Percentiles rank a stretch among this genome's conserved stretches.
Conservation (phyloP, 2,329 filamentous ascomycete genomes). For the Penicillium sp. region DNA sequence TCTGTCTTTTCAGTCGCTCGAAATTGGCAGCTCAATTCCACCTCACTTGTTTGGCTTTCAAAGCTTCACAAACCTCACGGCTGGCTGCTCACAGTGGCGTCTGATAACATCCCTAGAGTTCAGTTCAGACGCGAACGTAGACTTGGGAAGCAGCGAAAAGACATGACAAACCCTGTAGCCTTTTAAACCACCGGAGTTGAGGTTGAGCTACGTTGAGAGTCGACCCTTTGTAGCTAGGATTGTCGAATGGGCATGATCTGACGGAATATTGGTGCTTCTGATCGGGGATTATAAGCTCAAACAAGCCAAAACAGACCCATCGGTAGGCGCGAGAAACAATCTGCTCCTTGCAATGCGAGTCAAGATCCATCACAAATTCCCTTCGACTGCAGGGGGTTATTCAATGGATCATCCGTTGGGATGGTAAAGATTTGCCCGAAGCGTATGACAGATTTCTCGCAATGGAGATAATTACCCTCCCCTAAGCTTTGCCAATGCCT, state of each 20-base stretch:
- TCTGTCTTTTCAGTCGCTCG: too few species aligned
- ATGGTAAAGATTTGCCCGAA: neutral
- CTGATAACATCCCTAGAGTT: too few species aligned
- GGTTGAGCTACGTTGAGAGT: neutral
- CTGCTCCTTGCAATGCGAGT: neutral
- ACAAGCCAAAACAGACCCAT: neutral
- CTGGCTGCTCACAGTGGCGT: too few species aligned
- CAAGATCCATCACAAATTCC: too few species aligned
- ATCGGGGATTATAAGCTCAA: neutral
- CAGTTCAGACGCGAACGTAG: too few species aligned
- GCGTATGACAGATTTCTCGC: neutral
- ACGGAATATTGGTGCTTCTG: too few species aligned
- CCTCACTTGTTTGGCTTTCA: too few species aligned
- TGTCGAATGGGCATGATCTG: neutral
- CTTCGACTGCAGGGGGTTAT: neutral
- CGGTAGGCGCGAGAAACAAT: neutral
- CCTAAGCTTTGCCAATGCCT: neutral
- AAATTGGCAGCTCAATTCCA: too few species aligned
- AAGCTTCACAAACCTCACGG: too few species aligned
- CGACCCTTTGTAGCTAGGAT: too few species aligned
- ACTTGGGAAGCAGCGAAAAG: too few species aligned
- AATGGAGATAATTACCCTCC: neutral
- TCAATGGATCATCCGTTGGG: neutral
- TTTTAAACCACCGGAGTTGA: neutral
- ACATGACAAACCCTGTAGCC: too few species aligned